Conservation (phyloP, 2,329 filamentous ascomycete genomes). For the Paraphoma sp. region DNA sequence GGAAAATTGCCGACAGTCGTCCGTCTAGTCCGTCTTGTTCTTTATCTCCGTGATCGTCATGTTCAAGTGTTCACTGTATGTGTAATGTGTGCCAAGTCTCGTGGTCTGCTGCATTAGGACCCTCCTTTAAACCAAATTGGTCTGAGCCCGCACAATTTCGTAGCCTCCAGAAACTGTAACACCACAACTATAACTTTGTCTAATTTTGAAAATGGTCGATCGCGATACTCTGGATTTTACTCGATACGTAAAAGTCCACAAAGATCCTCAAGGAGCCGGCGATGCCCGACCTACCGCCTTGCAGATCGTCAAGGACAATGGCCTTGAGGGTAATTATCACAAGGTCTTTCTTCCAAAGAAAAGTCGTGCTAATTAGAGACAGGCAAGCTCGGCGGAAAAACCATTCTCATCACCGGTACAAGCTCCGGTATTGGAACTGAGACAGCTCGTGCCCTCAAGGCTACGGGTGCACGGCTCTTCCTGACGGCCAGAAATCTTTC, state of each 20-base stretch:
- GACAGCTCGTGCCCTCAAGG: constrained; percentile 48
- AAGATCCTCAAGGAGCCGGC: constrained; percentile 40
- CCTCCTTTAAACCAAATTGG: no score
- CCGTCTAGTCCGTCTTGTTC: no score
- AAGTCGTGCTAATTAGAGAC: background rate
- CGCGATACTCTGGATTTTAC: constrained; percentile 7
- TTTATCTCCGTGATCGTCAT: no score
- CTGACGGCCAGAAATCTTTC: constrained; percentile 48
- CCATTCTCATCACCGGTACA: constrained; percentile 30
- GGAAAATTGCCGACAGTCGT: no score
- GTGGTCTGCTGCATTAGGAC: no score
- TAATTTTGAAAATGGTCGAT: constrained; percentile 2
- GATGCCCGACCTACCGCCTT: constrained; percentile 51
- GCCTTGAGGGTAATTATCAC: constrained; percentile 9
- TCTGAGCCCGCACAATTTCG: no score
- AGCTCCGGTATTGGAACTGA: constrained; percentile 35
- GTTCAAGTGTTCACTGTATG: no score
- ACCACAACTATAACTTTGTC: background rate
- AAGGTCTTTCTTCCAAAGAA: background rate
- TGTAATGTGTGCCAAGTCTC: no score
- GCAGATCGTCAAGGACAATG: constrained; percentile 49
- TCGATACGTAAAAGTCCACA: constrained; percentile 14
- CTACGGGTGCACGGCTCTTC: constrained; percentile 56
- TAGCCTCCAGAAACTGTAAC: no score
- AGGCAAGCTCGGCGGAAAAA: constrained; percentile 37